A percentile compares a stretch with the other conserved stretches of the same genome.
These are phyloP conservation scores for Primulina huaijiensis DNA, from an alignment of 257 asterid genomes.

Conservation along the genomic window DNA sequence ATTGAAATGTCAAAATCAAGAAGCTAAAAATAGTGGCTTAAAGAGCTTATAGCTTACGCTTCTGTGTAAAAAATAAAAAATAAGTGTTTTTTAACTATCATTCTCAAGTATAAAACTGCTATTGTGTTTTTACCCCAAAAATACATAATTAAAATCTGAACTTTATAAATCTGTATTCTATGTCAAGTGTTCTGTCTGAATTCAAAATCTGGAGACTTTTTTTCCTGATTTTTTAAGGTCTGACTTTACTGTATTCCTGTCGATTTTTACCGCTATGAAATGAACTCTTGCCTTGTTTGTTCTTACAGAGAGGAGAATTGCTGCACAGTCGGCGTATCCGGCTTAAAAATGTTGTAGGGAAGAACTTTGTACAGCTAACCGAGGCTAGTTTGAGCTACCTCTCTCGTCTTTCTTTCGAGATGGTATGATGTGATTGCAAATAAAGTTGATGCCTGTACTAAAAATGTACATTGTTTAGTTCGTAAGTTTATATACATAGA, in stretches of 20 bases:
- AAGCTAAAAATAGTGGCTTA: background rate
- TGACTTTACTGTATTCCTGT: background rate
- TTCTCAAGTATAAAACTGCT: no score
- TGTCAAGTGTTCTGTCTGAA: background rate
- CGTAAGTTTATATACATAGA: slow-evolving; percentile 38
- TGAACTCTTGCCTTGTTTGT: background rate
- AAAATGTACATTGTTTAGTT: slow-evolving; percentile 53
- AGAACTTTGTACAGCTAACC: slow-evolving; percentile 65
- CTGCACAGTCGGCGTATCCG: slow-evolving; percentile 43
- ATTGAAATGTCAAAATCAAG: background rate
- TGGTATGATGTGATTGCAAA: slow-evolving; percentile 35
- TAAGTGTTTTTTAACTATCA: no score
- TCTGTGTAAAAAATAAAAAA: background rate
- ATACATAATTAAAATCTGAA: no score
- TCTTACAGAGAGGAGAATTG: slow-evolving; percentile 76
- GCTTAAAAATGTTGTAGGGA: slow-evolving; percentile 35
- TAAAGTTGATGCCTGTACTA: slow-evolving; percentile 43
- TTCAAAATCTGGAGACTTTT: no score
- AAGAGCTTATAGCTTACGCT: background rate
- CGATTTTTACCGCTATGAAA: background rate
- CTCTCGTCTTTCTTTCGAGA: slow-evolving; percentile 25
- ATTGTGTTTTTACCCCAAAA: no score
- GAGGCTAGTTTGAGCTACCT: slow-evolving; percentile 43
- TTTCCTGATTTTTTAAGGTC: no score
- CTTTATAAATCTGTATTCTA: background rate